Percentiles rank a stretch among this genome's conserved stretches.
These are phyloP conservation scores for Vanrija humicola DNA, from an alignment of 1,284 basidiomycete genomes.

Conservation along the genomic window DNA sequence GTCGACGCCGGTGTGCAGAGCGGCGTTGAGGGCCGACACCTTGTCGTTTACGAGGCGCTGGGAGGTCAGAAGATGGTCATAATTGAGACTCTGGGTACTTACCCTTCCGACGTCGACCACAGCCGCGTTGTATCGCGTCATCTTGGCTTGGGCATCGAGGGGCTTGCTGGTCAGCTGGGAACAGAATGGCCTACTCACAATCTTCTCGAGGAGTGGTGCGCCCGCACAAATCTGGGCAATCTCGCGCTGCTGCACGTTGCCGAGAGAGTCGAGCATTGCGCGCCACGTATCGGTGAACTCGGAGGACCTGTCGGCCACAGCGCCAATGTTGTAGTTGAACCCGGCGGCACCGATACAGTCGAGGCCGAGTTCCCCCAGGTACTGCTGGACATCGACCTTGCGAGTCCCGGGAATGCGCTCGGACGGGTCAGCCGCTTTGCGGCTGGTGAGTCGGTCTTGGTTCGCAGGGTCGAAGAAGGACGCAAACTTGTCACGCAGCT, in stretches of 20 bases:
- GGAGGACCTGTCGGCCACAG: constrained; percentile 28
- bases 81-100: too few species aligned
- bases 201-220: too few species aligned
- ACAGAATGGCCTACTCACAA: neutral
- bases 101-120: neutral
- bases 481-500: constrained; percentile 45
- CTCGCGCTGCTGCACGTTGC: neutral
- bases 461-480: constrained; percentile 11
- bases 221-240: too few species aligned
- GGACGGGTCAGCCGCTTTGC: neutral
- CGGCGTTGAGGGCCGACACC: constrained; percentile 46
- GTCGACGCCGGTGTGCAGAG: neutral
- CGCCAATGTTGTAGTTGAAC: constrained; percentile 57
- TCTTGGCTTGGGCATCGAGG: neutral
- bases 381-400: constrained; percentile 56
- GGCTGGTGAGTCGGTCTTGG: constrained; percentile 47
- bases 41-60: constrained; percentile 54
- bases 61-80: neutral
- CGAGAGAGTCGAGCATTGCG: constrained; percentile 49
- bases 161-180: neutral
- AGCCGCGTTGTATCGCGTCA: neutral
- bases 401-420: neutral
- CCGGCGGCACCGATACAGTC: constrained; percentile 66
- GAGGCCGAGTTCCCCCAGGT: constrained; percentile 60
- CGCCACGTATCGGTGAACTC: constrained; percentile 26